Conservation (phyloP, 768 basidiomycete species). For the Lentinula aciculospora region DNA sequence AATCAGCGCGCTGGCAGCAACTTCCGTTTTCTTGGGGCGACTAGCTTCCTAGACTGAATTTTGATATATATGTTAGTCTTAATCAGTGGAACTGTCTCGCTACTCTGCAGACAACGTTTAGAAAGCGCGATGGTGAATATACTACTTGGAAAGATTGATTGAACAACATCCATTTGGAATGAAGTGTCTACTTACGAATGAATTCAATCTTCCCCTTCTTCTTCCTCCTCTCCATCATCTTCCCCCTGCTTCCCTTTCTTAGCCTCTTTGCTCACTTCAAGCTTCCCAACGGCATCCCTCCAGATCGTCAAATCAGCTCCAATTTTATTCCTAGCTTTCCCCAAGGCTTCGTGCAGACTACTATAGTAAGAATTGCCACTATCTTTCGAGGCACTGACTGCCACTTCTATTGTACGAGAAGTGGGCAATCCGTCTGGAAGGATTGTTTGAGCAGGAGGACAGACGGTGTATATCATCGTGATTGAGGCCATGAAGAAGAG, state of each 20-base stretch:
- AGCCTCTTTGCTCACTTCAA: constrained; percentile 57
- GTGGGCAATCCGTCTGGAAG: constrained; percentile 8
- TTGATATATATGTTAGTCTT: no score
- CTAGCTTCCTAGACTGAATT: no score
- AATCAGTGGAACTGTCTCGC: no score
- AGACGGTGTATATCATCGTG: constrained; percentile 37
- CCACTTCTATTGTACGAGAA: constrained; percentile 10
- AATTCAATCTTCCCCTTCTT: constrained; percentile 21
- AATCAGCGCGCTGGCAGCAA: no score
- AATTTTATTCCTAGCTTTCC: constrained; percentile 43
- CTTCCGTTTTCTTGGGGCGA: no score
- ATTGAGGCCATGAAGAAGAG: constrained; percentile 22
- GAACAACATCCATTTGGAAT: no score
- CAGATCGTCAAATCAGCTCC: constrained; percentile 70
- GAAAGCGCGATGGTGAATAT: not conserved
- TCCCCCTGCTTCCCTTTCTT: constrained; percentile 32
- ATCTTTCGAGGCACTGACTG: not conserved
- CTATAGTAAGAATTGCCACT: constrained; percentile 37
- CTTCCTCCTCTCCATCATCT: constrained; percentile 41
- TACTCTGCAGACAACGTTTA: no score
- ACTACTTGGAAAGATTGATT: no score
- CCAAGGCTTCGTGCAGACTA: constrained; percentile 41
- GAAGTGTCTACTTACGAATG: no score
- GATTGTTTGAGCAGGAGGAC: constrained; percentile 29
- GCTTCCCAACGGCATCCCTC: constrained; percentile 67